These are phyloP conservation scores for Hordeum vulgare DNA, from an alignment of 176 grass and related monocot genomes.

Conservation along the genomic window DNA sequence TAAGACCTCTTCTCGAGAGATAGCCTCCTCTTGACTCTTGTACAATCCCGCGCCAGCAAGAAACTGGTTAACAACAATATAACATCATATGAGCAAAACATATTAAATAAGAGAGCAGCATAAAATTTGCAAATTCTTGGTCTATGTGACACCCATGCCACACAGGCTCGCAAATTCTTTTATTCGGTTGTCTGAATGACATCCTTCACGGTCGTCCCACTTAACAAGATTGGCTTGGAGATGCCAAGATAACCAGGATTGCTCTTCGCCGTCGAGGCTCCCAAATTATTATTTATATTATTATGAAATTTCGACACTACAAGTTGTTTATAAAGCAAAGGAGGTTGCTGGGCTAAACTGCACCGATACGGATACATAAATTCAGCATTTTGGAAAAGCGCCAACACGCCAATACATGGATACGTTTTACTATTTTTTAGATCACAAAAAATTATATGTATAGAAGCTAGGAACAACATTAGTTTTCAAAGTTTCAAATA, in stretches of 20 bases:
- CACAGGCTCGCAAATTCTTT: conserved; percentile 48
- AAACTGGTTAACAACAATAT: conserved; percentile 44
- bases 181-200: conserved; percentile 41
- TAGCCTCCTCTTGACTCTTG: conserved; percentile 65
- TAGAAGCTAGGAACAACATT: too few relatives aligned
- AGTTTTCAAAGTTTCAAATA: too few relatives aligned
- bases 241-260: conserved; percentile 63
- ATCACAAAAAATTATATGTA: too few relatives aligned
- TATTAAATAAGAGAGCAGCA: not conserved
- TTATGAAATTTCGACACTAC: not conserved
- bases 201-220: conserved; percentile 59
- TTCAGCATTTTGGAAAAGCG: too few relatives aligned
- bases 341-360: not conserved
- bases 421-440: too few relatives aligned
- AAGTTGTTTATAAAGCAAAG: not conserved
- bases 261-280: conserved; percentile 24
- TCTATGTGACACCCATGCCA: not conserved
- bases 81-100: not conserved
- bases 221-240: conserved; percentile 67
- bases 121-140: not conserved
- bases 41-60: conserved; percentile 63
- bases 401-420: too few relatives aligned
- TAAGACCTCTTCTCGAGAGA: conserved; percentile 84
- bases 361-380: not conserved
- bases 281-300: not conserved